phyloP scores from a whole-genome alignment of 2,329 filamentous ascomycete species.

The Neonectria sp. region DNA sequence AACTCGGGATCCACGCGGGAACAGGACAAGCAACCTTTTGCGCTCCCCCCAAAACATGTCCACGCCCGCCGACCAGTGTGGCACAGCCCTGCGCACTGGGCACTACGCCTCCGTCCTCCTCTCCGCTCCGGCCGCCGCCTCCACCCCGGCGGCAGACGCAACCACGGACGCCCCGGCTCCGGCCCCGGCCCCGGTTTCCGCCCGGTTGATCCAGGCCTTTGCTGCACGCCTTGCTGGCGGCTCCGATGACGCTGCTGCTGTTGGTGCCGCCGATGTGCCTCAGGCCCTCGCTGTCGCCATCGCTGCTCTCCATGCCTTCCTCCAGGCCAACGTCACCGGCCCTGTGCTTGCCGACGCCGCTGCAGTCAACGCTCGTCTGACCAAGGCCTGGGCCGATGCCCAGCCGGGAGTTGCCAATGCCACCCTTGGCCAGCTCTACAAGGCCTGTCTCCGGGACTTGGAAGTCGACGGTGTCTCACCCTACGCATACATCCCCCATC shows the following conservation, averaged over 20 bases:
- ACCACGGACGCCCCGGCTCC: slow-evolving; percentile 32
- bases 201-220: slow-evolving; percentile 40
- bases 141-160: slow-evolving; percentile 25
- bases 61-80: slow-evolving; percentile 23
- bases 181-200: slow-evolving; percentile 34
- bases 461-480: slow-evolving; percentile 88
- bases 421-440: slow-evolving; percentile 61
- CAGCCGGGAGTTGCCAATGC: slow-evolving; percentile 21
- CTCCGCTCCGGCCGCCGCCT: slow-evolving; percentile 29
- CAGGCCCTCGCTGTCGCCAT: slow-evolving; percentile 50
- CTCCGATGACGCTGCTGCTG: slow-evolving; percentile 12
- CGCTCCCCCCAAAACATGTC: slow-evolving; percentile 18
- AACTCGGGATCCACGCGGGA: slow-evolving; percentile 3
- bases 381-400: slow-evolving; percentile 55
- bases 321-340: slow-evolving; percentile 91
- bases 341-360: slow-evolving; percentile 72
- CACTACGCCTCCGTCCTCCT: slow-evolving; percentile 45
- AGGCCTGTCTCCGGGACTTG: slow-evolving; percentile 76
- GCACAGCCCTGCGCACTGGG: slow-evolving; percentile 43
- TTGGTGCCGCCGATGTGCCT: slow-evolving; percentile 20
- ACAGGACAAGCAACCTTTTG: background rate
- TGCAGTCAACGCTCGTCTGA: slow-evolving; percentile 55
- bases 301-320: slow-evolving; percentile 77
- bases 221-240: slow-evolving; percentile 27
- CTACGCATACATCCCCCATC: slow-evolving; percentile 86